Evolutionary conservation across 495 filamentous ascomycete genomes (phyloP), one percentile per base, ranked within the genome.

Genomic region (Penicillium bovifimosum): DNA sequence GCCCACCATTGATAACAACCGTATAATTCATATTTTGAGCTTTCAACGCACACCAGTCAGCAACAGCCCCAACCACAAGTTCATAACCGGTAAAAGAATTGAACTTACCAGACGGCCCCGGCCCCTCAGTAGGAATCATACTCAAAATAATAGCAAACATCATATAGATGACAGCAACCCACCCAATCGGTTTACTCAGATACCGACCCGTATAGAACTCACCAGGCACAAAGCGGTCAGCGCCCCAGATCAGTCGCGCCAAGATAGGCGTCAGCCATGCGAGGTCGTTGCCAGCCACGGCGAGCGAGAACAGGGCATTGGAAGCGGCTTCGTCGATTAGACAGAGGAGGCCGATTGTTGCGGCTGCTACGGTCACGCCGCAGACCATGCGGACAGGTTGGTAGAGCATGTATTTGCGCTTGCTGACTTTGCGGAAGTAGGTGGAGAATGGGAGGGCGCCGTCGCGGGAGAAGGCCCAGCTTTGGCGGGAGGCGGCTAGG

Each of bases 181-280:
- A 80, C 0, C 72, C 80, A 53, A 83, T 72, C 5, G 77, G 76
- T 53, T 81, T 83, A 18, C 69, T 63, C 11, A 65, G 43, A 32
- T 64, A 65, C 28, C 55, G 55, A 0, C 82, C 84, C 0, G 79
- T 83, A 59, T 83, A 84, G 60, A 83, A 79, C 9, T 81, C 77
- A 0, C 84, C 84, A 0, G 82, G 82, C n/a, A 74, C 74, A 56
- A 87, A 87, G 46, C 78, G 80, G 0, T 72, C 61, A 47, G 79
- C 60, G 6, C 83, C 84, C 83, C 83, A 87, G 9, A 84, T 61
- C 0, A 86, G 66, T 9, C 84, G 79, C 41, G 75, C 75, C 36
- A 85, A 67, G 50, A 87, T 86, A 1, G 84, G 84, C 1, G 70
- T 75, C n/a, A 76, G 67, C 81, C 81, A 87, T 2, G 83, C 79